Conservation (phyloP, 768 basidiomycete genomes). For the Lactifluus volemus region DNA sequence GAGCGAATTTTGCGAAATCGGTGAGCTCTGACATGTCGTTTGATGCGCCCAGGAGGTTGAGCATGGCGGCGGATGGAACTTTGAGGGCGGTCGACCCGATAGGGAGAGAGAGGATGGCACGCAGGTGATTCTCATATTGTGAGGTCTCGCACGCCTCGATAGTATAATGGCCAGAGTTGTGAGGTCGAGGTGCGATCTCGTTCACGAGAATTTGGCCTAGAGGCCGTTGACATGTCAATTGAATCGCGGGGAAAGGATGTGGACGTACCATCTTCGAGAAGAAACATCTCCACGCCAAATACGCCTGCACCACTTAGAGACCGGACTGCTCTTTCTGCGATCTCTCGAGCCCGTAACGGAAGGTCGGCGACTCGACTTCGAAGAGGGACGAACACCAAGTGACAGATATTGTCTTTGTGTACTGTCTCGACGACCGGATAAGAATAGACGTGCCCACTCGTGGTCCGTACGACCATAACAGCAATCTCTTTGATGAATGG, state of each 20-base stretch:
- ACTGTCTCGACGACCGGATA: constrained; percentile 95
- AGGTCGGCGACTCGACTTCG: constrained; percentile 50
- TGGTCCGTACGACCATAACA: constrained; percentile 90
- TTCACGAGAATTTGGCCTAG: constrained; percentile 77
- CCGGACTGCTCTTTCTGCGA: constrained; percentile 76
- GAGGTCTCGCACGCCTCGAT: constrained; percentile 97
- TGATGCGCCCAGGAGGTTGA: constrained; percentile 89
- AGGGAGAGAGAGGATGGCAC: constrained; percentile 84
- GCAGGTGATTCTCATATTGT: constrained; percentile 96
- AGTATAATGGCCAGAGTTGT: constrained; percentile 98
- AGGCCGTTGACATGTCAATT: not conserved
- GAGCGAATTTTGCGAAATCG: constrained; percentile 46
- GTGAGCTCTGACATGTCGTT: constrained; percentile 53
- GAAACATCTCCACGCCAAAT: constrained; percentile 98
- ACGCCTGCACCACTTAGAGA: constrained; percentile 84
- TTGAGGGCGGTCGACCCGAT: constrained; percentile 83
- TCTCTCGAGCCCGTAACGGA: constrained; percentile 46
- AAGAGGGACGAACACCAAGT: constrained; percentile 86
- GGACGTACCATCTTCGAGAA: constrained; percentile 70
- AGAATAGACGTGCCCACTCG: constrained; percentile 60
- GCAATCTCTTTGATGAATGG: constrained; percentile 86
- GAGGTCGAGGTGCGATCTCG: constrained; percentile 96
- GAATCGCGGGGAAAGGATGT: not conserved
- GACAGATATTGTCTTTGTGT: constrained; percentile 89
- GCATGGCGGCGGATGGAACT: constrained; percentile 83